Evolutionary conservation across 768 basidiomycete species (phyloP).

Genomic region (Mycena crocata): DNA sequence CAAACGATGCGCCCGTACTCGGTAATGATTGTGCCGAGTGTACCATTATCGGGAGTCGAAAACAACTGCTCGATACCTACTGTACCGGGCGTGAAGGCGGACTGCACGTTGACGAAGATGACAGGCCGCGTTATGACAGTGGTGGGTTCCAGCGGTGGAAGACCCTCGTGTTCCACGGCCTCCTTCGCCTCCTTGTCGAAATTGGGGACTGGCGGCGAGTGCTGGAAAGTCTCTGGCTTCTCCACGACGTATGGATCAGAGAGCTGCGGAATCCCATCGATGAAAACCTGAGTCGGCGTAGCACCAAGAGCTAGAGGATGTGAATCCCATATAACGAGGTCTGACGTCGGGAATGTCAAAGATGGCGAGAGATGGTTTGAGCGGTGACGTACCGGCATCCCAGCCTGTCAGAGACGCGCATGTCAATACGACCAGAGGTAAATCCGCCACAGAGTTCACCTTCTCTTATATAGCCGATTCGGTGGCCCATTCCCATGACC

Average conservation of each 20-base stretch:
- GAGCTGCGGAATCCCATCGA: conserved; percentile 89
- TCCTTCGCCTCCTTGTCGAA: conserved; percentile 76
- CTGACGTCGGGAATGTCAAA: conserved; percentile 45
- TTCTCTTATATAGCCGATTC: conserved; percentile 81
- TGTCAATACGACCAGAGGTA: conserved; percentile 1
- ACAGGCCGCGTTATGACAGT: conserved; percentile 49
- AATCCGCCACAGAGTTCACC: conserved; percentile 49
- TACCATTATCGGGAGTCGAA: conserved; percentile 33
- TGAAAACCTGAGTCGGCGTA: conserved; percentile 91
- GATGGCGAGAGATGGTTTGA: neutral
- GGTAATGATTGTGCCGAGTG: conserved; percentile 52
- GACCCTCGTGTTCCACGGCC: conserved; percentile 74
- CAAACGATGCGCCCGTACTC: conserved; percentile 65
- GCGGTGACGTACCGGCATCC: conserved; percentile 70
- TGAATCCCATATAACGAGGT: conserved; percentile 85
- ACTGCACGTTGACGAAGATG: conserved; percentile 73
- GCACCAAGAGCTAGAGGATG: conserved; percentile 89
- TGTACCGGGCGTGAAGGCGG: conserved; percentile 50
- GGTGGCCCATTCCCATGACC: conserved; percentile 80
- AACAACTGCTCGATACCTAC: conserved; percentile 46
- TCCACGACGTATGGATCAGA: conserved; percentile 54
- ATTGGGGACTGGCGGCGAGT: conserved; percentile 69
- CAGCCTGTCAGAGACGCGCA: conserved; percentile 58
- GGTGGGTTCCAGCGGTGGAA: conserved; percentile 73
- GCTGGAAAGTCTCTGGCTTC: conserved; percentile 64